Base-by-base conservation (phyloP, 2,329 filamentous ascomycete species). In the Leptosphaerulina australis region DNA sequence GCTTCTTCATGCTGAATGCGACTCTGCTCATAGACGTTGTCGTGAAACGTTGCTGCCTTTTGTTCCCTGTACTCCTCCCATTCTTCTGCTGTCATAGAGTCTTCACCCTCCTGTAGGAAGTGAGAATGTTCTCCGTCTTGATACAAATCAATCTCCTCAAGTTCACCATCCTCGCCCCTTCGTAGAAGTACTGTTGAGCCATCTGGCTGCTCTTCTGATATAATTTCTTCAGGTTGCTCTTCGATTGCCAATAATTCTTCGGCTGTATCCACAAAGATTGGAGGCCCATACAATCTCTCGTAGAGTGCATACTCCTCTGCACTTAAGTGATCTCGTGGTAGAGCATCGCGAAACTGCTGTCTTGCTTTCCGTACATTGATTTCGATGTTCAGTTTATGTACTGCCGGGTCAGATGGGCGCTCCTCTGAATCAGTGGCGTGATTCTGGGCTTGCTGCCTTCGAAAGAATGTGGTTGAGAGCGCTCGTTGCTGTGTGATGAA, bases 201-300 rank as follows among this genome's bases (percentile, higher is more conserved):
- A 53, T 70, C 68, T 7, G 61, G 58, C 10, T 59, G 53, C 43
- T 68, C 59, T 35, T 68, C 62, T 44, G 66, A 58, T 15, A 68
- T 55, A 62, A 77, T 78, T 59, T 73, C 74, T 77, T 76, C 37
- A 74, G 75, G 60, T 79, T 76, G 60, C 77, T 74, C 53, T 76
- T 80, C 20, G 74, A 69, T 55, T 24, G 61, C 66, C 40, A 66
- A 61, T n/a, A 69, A 59, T 30, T 73, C 66, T 53, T 75, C 84
- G 3, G 84, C 78, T 69, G 88, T 83, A 49, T 86, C 84, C 31
- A 85, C 80, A 54, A 89, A 69, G 1, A 72, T 46, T 2, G 91
- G 90, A 25, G 86, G 79, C 1, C 92, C 93, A 69, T 94, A 97
- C 12, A 96, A 75, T 56, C 91, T 81, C 66, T 88, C 85, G 71